Evolutionary conservation across 495 filamentous ascomycete genomes (phyloP).

Genomic region (Neurospora sp.): DNA sequence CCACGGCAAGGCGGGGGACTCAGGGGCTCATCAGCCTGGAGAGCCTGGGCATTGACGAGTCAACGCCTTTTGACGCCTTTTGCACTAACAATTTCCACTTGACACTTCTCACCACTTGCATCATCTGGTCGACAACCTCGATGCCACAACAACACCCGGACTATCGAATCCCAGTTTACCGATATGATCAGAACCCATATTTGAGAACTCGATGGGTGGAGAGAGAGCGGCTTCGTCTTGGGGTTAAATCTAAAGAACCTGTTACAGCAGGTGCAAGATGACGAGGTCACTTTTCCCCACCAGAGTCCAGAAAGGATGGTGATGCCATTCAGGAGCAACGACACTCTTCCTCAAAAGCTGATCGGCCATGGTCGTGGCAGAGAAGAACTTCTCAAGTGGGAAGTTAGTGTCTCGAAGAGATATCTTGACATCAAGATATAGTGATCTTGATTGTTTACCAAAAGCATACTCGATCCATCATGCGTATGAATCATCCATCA

Average conservation of each 20-base stretch:
- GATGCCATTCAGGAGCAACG: neutral
- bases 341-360: neutral
- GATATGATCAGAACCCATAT: neutral
- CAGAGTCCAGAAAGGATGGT: neutral
- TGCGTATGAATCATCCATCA: neutral
- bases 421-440: neutral
- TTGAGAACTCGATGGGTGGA: neutral
- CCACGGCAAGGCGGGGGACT: neutral
- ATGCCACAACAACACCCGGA: neutral
- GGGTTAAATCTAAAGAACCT: neutral
- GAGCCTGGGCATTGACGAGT: neutral
- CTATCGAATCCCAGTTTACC: neutral
- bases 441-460: neutral
- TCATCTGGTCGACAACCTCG: neutral
- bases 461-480: neutral
- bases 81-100: neutral
- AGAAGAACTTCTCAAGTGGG: neutral
- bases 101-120: neutral
- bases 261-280: neutral
- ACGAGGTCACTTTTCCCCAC: neutral
- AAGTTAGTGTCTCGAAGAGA: neutral
- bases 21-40: neutral
- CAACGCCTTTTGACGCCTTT: neutral
- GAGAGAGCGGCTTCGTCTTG: neutral
- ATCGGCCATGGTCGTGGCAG: neutral